These are phyloP conservation scores for Sphagnum contortum DNA, from an alignment of 225 moss, liverwort and hornwort species.

Conservation along the genomic window DNA sequence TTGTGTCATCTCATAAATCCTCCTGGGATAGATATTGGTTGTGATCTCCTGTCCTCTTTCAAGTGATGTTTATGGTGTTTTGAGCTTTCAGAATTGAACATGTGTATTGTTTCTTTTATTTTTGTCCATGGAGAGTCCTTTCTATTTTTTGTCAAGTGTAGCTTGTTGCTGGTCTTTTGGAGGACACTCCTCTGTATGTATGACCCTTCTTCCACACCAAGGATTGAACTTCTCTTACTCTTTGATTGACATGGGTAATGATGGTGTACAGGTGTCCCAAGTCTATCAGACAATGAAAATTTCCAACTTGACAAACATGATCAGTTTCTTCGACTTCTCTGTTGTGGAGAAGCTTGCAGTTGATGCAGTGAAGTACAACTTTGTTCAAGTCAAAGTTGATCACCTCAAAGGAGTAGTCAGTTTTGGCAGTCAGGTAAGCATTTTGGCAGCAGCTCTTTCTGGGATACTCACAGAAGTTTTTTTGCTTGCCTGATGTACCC, in stretches of 20 bases:
- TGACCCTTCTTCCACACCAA: not conserved
- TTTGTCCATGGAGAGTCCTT: not conserved
- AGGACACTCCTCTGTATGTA: not conserved
- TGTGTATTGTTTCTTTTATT: not conserved
- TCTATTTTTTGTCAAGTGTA: not conserved
- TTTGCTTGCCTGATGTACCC: not conserved
- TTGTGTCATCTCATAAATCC: not conserved
- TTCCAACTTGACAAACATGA: slow-evolving; percentile 65
- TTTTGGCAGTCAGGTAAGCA: slow-evolving; percentile 72
- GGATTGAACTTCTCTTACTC: not conserved
- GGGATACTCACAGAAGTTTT: not conserved
- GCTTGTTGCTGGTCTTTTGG: not conserved
- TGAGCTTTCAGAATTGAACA: not conserved
- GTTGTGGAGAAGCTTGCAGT: slow-evolving; percentile 82
- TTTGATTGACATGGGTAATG: too few species aligned
- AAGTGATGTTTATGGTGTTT: not conserved
- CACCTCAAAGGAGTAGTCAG: slow-evolving; percentile 69
- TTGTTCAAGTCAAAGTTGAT: slow-evolving; percentile 85
- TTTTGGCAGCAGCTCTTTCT: not conserved
- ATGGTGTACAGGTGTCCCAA: slow-evolving; percentile 60
- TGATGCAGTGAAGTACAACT: slow-evolving; percentile 94
- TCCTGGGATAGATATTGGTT: not conserved
- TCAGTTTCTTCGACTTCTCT: slow-evolving; percentile 83
- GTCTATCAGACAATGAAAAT: slow-evolving; percentile 92
- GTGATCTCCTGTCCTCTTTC: not conserved